A percentile compares a stretch with the other conserved stretches of the same genome.
These are phyloP conservation scores for Aspergillus kassunensis DNA, from an alignment of 495 filamentous ascomycete species.

Conservation along the genomic window DNA sequence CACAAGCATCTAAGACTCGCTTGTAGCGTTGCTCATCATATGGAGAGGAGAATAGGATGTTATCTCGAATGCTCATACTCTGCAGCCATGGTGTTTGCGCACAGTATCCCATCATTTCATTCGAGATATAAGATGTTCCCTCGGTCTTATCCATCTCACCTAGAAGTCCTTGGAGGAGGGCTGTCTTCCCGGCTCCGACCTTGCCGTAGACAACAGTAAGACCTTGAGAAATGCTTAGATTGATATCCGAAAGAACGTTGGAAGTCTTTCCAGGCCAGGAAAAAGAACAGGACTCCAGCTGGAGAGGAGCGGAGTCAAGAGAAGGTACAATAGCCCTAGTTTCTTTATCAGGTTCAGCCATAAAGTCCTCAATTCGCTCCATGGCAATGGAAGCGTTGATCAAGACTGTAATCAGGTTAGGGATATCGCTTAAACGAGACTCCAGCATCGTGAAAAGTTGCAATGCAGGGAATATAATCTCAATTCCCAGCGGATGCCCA, in stretches of 20 bases:
- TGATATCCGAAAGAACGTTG: slow-evolving; percentile 60
- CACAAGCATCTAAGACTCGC: slow-evolving; percentile 58
- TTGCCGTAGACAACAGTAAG: slow-evolving; percentile 67
- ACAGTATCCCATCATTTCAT: slow-evolving; percentile 74
- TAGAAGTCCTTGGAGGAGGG: slow-evolving; percentile 70
- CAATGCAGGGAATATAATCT: slow-evolving; percentile 77
- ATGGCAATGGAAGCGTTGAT: slow-evolving; percentile 73
- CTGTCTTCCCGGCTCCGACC: slow-evolving; percentile 78
- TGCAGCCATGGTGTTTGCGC: slow-evolving; percentile 86
- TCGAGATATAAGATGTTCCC: slow-evolving; percentile 57
- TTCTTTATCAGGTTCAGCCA: slow-evolving; percentile 76
- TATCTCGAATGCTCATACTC: slow-evolving; percentile 84
- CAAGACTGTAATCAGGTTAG: slow-evolving; percentile 63
- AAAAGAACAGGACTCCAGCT: slow-evolving; percentile 62
- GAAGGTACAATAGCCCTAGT: slow-evolving; percentile 29
- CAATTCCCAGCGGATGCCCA: slow-evolving; percentile 60
- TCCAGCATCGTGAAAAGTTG: slow-evolving; percentile 75
- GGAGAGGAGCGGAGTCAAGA: slow-evolving; percentile 32
- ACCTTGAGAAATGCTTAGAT: slow-evolving; percentile 56
- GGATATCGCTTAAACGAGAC: slow-evolving; percentile 62
- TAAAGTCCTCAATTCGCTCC: slow-evolving; percentile 75
- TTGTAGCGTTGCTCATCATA: slow-evolving; percentile 63
- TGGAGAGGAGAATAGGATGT: slow-evolving; percentile 72
- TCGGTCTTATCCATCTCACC: slow-evolving; percentile 68
- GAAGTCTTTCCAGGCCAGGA: slow-evolving; percentile 66